Conservation (phyloP, 805 yeast genomes). For the Nakazawaea ambrosiae region DNA sequence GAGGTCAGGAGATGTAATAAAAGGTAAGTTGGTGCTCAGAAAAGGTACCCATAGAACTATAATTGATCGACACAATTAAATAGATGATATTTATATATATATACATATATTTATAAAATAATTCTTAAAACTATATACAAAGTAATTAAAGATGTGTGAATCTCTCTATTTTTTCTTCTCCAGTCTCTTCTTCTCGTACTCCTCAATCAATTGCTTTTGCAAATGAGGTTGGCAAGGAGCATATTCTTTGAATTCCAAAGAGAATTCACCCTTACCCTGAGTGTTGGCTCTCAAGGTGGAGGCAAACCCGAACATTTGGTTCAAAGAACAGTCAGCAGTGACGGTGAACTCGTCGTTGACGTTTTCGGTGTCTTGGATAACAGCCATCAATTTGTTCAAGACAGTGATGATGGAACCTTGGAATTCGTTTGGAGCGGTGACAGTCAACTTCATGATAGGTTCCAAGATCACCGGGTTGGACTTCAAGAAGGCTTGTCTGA, state of each 20-base stretch:
- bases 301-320: slow-evolving; percentile 94
- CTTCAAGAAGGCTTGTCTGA: slow-evolving; percentile 80
- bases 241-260: slow-evolving; percentile 89
- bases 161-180: slow-evolving; percentile 24
- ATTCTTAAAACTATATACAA: background rate
- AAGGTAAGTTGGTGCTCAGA: too few species aligned
- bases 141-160: background rate
- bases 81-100: too few species aligned
- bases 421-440: slow-evolving; percentile 93
- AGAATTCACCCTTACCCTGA: slow-evolving; percentile 98
- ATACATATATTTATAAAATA: too few species aligned
- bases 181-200: slow-evolving; percentile 55
- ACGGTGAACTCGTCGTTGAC: slow-evolving; percentile 92
- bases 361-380: slow-evolving; percentile 90
- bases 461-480: slow-evolving; percentile 87
- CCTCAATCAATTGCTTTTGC: slow-evolving; percentile 85
- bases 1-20: too few species aligned
- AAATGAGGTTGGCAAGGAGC: slow-evolving; percentile 86
- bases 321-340: slow-evolving; percentile 92
- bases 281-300: slow-evolving; percentile 92
- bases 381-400: slow-evolving; percentile 85
- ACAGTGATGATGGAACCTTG: slow-evolving; percentile 91
- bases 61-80: too few species aligned
- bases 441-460: slow-evolving; percentile 92
- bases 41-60: too few species aligned